Base-by-base conservation (phyloP, 208 protist species). In the Cochliopodium minus region DNA sequence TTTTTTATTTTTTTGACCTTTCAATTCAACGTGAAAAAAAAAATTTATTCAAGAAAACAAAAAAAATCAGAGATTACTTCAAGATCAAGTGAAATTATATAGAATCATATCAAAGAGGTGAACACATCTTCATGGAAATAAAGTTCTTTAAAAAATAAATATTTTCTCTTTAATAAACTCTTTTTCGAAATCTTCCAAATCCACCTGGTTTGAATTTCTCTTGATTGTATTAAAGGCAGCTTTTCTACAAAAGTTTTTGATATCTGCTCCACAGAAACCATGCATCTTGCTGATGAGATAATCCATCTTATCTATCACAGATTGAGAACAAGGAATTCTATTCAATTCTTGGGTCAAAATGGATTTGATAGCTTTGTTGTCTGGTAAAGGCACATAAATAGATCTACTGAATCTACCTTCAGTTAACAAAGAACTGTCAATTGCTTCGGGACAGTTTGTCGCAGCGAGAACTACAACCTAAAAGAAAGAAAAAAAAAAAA, bases 351-450 rank as follows among this genome's bases (percentile, higher is more conserved):
- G 5, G 2, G 1, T 17, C 38, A 69, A 30, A 20, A 71, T 71
- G 6, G 53, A 29, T 28, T 25, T 50, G 32, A 61, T 45, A 15
- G 57, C 36, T 1, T 23, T 22, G 0, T 4, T 15, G 36, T 69
- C 57, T 38, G 67, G 67, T 7, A 56, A n/a, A 20, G 45, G 49
- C 33, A 70, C 33, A 35, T 56, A 64, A 0, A 72, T 5, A 4
- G 55, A 25, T 13, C 49, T 25, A 15, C 70, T 64, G 9, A 72
- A 39, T 35, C 67, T 38, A 26, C 67, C 67, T 40, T 63, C 57
- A 34, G 57, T 25, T 7, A 72, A 22, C 7, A 72, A 43, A 1
- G 65, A 47, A n/a, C 58, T 9, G 46, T 71, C 66, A n/a, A 67
- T 29, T 4, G 25, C 33, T 7, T 43, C 23, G 11, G 50, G 50